Percentiles rank a stretch among this genome's conserved stretches.
Evolutionary conservation across 768 basidiomycete genomes (phyloP).

Genomic region (Termitomyces bulborhizus): DNA sequence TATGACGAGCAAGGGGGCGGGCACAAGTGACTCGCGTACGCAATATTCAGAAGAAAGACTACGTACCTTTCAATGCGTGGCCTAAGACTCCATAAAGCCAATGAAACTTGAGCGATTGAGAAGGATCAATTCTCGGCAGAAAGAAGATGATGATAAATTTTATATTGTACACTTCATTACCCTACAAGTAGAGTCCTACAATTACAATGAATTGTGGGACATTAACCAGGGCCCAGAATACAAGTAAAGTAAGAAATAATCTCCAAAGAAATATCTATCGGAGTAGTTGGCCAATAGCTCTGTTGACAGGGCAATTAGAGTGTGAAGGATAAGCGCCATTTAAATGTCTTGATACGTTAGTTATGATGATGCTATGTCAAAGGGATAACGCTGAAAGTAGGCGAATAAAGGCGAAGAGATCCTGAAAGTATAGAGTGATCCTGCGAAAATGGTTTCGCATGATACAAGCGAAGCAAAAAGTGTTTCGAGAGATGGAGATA

Average conservation of each 20-base stretch:
- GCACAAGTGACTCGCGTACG: too few relatives aligned
- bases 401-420: neutral
- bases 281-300: neutral
- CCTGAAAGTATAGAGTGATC: neutral
- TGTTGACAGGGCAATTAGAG: neutral
- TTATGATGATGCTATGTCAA: neutral
- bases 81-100: too few relatives aligned
- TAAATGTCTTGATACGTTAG: too few relatives aligned
- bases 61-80: too few relatives aligned
- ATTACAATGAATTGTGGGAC: neutral
- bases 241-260: neutral
- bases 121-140: too few relatives aligned
- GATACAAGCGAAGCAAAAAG: neutral
- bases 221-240: neutral
- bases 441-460: neutral
- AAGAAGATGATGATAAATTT: too few relatives aligned
- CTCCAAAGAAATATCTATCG: neutral
- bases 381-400: neutral
- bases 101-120: too few relatives aligned
- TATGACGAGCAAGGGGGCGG: too few relatives aligned
- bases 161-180: neutral
- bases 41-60: too few relatives aligned
- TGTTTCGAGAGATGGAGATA: neutral
- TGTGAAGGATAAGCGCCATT: too few relatives aligned
- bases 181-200: neutral